Evolutionary conservation across 2,329 filamentous ascomycete genomes (phyloP).

Genomic region (Diaporthe humulicola): DNA sequence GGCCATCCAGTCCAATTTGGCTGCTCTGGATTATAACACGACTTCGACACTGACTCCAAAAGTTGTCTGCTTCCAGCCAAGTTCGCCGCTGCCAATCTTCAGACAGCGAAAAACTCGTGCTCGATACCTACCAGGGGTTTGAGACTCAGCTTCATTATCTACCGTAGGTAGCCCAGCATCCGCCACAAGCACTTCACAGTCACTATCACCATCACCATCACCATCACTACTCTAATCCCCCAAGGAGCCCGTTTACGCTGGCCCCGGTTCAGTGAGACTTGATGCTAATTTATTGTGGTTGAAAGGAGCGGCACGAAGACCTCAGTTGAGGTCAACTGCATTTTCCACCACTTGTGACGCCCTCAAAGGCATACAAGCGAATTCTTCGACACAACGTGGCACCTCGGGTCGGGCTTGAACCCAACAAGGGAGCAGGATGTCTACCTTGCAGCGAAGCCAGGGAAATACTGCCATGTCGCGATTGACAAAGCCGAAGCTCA

Average conservation of each 20-base stretch:
- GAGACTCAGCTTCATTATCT: background rate
- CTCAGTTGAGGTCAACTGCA: background rate
- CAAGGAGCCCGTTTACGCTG: background rate
- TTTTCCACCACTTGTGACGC: background rate
- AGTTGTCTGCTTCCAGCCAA: background rate
- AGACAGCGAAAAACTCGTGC: background rate
- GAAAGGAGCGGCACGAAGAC: background rate
- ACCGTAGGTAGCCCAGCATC: background rate
- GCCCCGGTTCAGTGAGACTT: background rate
- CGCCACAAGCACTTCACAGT: background rate
- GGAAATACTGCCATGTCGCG: background rate
- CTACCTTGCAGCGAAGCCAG: background rate
- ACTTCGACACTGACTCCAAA: background rate
- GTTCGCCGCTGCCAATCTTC: background rate
- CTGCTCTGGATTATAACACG: background rate
- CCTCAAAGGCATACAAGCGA: background rate
- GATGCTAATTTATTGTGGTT: background rate
- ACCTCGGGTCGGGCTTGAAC: background rate
- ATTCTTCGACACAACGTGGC: background rate
- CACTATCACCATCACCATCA: no score
- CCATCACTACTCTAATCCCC: background rate
- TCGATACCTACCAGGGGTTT: background rate
- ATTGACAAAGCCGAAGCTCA: conserved; percentile 24
- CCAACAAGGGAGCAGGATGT: conserved; percentile 14
- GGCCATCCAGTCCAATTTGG: no score